Evolutionary conservation across 1,139 yeast genomes (phyloP), one percentile per base, ranked within the genome.

Genomic region (Sugiyamaella grinbergsii): DNA sequence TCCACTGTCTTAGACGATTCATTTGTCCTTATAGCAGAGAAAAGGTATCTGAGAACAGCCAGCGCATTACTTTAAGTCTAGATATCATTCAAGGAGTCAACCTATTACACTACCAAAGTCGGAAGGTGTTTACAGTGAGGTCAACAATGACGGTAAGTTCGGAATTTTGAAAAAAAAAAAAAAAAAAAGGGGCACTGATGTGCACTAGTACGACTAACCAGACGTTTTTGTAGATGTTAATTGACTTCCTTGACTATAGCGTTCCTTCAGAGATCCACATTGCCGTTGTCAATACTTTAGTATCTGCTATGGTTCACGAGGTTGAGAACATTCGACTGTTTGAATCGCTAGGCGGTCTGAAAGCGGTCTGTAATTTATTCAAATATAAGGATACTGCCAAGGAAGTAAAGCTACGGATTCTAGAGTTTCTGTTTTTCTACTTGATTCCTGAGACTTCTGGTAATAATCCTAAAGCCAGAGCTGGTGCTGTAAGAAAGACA

Each of bases 401-500:
- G 45, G 62, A 64, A 18, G 72, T 71, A 39, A 71, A 71, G 55
- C 78, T 84, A 57, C 82, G 83, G 59, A 77, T 83, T 24, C 76
- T 85, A 45, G 94, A 86, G 67, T 85, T 85, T 63, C 69, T 85
- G 52, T 78, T 85, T 53, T 83, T 85, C 62, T 85, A 86, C 61
- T 67, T 85, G 53, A 75, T 81, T 5, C 91, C 89, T n/a, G 94
- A 86, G 65, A 69, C 76, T 2, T 67, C 60, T 15, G 51, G 55
- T 18, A 46, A n/a, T n/a, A n/a, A 47, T 33, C 47, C 51, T 23
- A 47, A 38, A n/a, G 6, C 26, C 15, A 32, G 48, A 2, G 52
- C 58, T 20, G 43, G 44, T n/a, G 42, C 50, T 40, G 52, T 54
- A 19, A 62, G 78, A 51, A 66, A 70, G 55, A 70, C 74, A 1